A percentile compares a stretch with the other conserved stretches of the same genome.
Conservation (phyloP, 352 stramenopile species). For the Phytopythium vexans region DNA sequence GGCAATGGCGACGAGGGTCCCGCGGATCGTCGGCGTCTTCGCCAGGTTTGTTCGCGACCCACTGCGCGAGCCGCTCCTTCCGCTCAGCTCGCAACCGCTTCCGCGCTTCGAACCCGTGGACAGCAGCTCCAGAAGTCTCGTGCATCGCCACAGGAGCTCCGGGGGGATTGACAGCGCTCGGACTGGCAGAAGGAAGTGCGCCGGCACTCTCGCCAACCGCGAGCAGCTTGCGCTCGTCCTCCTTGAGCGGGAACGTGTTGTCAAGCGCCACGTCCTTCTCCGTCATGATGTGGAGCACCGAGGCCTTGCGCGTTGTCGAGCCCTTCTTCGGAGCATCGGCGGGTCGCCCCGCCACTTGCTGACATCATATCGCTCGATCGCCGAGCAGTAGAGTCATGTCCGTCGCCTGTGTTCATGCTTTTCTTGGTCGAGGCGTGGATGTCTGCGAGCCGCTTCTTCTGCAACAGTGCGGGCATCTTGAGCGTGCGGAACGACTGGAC, state of each 20-base stretch:
- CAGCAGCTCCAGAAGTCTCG: constrained; percentile 13
- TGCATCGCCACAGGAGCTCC: constrained; percentile 13
- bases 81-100: constrained; percentile 74
- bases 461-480: constrained; percentile 62
- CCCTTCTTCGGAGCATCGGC: neutral
- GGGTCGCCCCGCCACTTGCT: constrained; percentile 5
- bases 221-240: constrained; percentile 42
- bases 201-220: neutral
- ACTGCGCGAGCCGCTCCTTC: constrained; percentile 56
- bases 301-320: constrained; percentile 53
- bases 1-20: constrained; percentile 89
- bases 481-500: constrained; percentile 83
- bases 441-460: constrained; percentile 68
- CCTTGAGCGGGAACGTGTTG: constrained; percentile 53
- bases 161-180: constrained; percentile 3
- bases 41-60: constrained; percentile 71
- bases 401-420: neutral
- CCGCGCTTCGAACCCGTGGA: constrained; percentile 79
- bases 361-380: neutral
- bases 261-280: constrained; percentile 41
- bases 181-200: neutral
- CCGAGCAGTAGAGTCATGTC: neutral
- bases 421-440: constrained; percentile 46
- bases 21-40: constrained; percentile 89
- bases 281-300: constrained; percentile 68